A percentile compares a stretch with the other conserved stretches of the same genome.
Conservation (phyloP, 345 rosid genomes). For the Garcia nutans region DNA sequence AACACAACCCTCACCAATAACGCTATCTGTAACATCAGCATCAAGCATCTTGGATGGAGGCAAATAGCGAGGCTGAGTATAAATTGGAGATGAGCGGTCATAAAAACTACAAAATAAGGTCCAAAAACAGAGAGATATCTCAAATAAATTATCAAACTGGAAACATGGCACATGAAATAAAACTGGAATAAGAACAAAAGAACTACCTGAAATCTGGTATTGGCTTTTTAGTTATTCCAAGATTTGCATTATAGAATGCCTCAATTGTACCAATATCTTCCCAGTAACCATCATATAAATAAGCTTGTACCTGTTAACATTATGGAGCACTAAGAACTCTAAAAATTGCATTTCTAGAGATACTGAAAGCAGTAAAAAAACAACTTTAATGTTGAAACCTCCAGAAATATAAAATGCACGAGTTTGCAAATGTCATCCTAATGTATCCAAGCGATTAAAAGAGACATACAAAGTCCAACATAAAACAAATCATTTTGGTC, state of each 20-base stretch:
- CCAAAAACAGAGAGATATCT: neutral
- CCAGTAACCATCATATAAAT: conserved; percentile 95
- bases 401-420: neutral
- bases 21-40: conserved; percentile 95
- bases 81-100: conserved; percentile 93
- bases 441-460: neutral
- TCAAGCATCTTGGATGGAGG: conserved; percentile 99
- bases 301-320: conserved; percentile 79
- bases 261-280: conserved; percentile 98
- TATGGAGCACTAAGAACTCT: neutral
- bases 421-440: neutral
- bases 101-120: conserved; percentile 59
- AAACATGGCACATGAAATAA: neutral
- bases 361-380: neutral
- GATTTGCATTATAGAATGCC: conserved; percentile 93
- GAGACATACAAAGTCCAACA: neutral
- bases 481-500: neutral
- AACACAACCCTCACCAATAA: conserved; percentile 96
- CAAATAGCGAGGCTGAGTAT: conserved; percentile 93
- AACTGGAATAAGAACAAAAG: conserved; percentile 10
- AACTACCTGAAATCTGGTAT: conserved; percentile 86
- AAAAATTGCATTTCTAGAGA: neutral
- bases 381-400: neutral
- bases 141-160: neutral
- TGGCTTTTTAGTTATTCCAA: conserved; percentile 92